phyloP scores from a whole-genome alignment of 768 basidiomycete genomes.

The Suillus luteus region DNA sequence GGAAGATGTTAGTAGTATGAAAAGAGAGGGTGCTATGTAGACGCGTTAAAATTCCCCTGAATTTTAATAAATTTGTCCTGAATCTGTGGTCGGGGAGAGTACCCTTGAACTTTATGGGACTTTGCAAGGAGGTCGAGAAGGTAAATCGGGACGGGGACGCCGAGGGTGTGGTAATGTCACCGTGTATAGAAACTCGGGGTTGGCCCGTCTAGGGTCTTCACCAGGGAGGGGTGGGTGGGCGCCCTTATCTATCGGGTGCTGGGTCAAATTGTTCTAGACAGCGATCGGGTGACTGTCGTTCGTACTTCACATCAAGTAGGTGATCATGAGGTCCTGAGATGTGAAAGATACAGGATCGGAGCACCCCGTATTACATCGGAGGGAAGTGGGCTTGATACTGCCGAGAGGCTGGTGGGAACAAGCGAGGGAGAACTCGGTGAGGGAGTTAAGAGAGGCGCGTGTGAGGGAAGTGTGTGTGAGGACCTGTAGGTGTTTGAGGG shows the following conservation, averaged over 20 bases:
- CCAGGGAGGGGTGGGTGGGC: background rate
- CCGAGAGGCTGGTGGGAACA: conserved; percentile 3
- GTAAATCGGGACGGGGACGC: background rate
- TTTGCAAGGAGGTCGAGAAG: conserved; percentile 7
- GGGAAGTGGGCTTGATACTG: background rate
- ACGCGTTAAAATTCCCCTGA: background rate
- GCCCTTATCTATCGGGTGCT: background rate
- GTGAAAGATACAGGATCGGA: background rate
- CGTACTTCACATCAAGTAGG: background rate
- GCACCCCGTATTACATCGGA: background rate
- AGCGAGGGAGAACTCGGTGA: background rate
- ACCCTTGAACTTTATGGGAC: conserved; percentile 5
- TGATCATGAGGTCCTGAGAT: background rate
- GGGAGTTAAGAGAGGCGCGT: background rate
- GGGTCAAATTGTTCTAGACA: background rate
- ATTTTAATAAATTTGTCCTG: conserved; percentile 5
- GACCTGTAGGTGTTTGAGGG: background rate
- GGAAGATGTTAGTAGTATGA: background rate
- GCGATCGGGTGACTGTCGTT: background rate
- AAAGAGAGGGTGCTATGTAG: background rate
- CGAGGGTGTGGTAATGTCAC: conserved; percentile 6
- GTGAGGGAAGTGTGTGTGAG: background rate
- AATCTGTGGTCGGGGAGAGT: background rate
- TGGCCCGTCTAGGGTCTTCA: background rate
- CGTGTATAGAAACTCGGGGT: conserved; percentile 4